These are phyloP conservation scores for Geotrichum histeridarum DNA, from an alignment of 1,139 yeast genomes.

Conservation along the genomic window DNA sequence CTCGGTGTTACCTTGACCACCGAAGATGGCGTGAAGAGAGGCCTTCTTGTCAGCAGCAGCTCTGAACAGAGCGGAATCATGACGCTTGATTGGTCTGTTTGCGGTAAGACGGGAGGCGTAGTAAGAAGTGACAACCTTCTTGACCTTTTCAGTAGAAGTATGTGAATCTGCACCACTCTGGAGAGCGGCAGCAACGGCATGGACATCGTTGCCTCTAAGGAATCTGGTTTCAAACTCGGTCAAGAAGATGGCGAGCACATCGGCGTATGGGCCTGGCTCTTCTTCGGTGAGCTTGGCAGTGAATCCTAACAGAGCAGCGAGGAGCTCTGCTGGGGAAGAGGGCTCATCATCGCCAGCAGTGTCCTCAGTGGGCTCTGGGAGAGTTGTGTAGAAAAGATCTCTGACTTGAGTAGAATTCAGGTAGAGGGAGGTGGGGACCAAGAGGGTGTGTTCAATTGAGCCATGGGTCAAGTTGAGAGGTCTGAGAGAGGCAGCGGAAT, in stretches of 20 bases:
- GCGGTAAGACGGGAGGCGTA: slow-evolving; percentile 51
- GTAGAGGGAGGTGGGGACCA: slow-evolving; percentile 78
- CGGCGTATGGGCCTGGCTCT: slow-evolving; percentile 55
- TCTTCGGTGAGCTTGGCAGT: slow-evolving; percentile 55
- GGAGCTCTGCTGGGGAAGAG: slow-evolving; percentile 76
- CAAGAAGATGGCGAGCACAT: slow-evolving; percentile 63
- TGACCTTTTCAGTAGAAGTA: slow-evolving; percentile 66
- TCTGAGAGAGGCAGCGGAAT: slow-evolving; percentile 50
- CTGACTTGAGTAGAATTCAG: slow-evolving; percentile 81
- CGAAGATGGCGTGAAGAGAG: slow-evolving; percentile 75
- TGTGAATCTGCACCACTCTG: slow-evolving; percentile 46
- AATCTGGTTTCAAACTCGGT: slow-evolving; percentile 80
- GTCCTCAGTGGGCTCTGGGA: slow-evolving; percentile 76
- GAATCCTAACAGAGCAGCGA: slow-evolving; percentile 79
- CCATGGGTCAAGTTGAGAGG: slow-evolving; percentile 85
- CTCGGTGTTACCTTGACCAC: slow-evolving; percentile 98
- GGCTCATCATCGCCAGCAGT: slow-evolving; percentile 88
- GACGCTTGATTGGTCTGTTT: slow-evolving; percentile 47
- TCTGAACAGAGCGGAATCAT: slow-evolving; percentile 60
- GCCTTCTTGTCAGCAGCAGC: slow-evolving; percentile 57
- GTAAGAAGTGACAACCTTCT: slow-evolving; percentile 68
- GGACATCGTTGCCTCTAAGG: slow-evolving; percentile 75
- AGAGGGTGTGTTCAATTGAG: slow-evolving; percentile 75
- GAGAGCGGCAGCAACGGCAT: slow-evolving; percentile 74
- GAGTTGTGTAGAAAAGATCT: slow-evolving; percentile 72